Evolutionary conservation across 257 asterid species (phyloP).

Genomic region (Handroanthus guayacan): DNA sequence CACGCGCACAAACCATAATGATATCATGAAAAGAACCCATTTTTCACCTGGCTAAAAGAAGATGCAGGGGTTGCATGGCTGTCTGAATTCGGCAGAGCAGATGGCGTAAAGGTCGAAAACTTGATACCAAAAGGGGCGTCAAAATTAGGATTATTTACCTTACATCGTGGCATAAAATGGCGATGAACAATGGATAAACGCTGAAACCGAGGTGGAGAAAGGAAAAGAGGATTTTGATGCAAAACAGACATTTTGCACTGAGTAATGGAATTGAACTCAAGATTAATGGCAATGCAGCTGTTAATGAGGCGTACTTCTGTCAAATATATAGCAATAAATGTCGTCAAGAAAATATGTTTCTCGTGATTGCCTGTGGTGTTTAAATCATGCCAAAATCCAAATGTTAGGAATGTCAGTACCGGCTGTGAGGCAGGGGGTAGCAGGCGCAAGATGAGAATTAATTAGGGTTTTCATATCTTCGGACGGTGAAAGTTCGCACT

Average conservation of each 20-base stretch:
- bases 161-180: constrained; percentile 28
- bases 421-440: not conserved
- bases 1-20: not conserved
- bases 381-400: not conserved
- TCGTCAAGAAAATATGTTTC: not conserved
- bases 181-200: constrained; percentile 22
- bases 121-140: constrained; percentile 29
- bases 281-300: constrained; percentile 26
- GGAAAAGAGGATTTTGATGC: constrained; percentile 26
- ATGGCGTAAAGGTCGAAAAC: constrained; percentile 36
- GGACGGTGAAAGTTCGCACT: not conserved
- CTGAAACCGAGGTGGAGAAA: constrained; percentile 39
- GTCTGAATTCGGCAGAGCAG: constrained; percentile 41
- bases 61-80: constrained; percentile 43
- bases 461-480: constrained; percentile 36
- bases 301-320: not conserved
- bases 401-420: constrained; percentile 16
- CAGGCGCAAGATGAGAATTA: not conserved
- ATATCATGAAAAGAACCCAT: not conserved
- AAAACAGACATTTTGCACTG: constrained; percentile 42
- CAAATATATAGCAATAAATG: constrained; percentile 27
- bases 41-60: constrained; percentile 54
- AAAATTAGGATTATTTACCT: constrained; percentile 21
- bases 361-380: not conserved
- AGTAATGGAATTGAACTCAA: not conserved